phyloP scores from a whole-genome alignment of 768 basidiomycete species.

The Calocybe gangraenosa region DNA sequence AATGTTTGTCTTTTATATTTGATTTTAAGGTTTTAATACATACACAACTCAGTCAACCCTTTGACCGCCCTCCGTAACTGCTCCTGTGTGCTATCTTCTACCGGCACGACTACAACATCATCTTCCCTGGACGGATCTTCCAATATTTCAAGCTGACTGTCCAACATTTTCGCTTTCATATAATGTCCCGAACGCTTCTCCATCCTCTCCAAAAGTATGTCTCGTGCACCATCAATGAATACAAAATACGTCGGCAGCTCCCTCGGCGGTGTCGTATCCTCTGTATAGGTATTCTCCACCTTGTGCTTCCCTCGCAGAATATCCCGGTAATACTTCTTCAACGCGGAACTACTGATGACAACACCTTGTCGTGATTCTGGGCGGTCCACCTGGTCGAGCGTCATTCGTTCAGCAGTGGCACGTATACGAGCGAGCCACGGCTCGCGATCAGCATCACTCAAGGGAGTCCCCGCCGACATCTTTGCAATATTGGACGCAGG shows the following conservation, averaged over 20 bases:
- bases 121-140: slow-evolving; percentile 67
- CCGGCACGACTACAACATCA: slow-evolving; percentile 60
- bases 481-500: slow-evolving; percentile 79
- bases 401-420: slow-evolving; percentile 48
- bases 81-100: slow-evolving; percentile 47
- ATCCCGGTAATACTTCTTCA: slow-evolving; percentile 79
- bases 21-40: too few species aligned
- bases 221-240: slow-evolving; percentile 61
- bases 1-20: too few species aligned
- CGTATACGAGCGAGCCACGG: slow-evolving; percentile 85
- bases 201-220: slow-evolving; percentile 62
- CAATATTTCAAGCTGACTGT: slow-evolving; percentile 68
- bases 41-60: slow-evolving; percentile 31
- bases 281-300: neutral
- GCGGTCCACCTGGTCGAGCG: neutral
- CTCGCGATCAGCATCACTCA: slow-evolving; percentile 77
- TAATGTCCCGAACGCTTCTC: slow-evolving; percentile 65
- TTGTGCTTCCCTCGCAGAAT: slow-evolving; percentile 59
- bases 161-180: slow-evolving; percentile 81
- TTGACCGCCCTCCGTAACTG: slow-evolving; percentile 49
- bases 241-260: slow-evolving; percentile 64
- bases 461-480: slow-evolving; percentile 73
- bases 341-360: slow-evolving; percentile 84
- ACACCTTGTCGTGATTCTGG: slow-evolving; percentile 39
- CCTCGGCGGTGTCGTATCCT: slow-evolving; percentile 1